Evolutionary conservation across 345 rosid genomes (phyloP).

Genomic region (Linum tenue): DNA sequence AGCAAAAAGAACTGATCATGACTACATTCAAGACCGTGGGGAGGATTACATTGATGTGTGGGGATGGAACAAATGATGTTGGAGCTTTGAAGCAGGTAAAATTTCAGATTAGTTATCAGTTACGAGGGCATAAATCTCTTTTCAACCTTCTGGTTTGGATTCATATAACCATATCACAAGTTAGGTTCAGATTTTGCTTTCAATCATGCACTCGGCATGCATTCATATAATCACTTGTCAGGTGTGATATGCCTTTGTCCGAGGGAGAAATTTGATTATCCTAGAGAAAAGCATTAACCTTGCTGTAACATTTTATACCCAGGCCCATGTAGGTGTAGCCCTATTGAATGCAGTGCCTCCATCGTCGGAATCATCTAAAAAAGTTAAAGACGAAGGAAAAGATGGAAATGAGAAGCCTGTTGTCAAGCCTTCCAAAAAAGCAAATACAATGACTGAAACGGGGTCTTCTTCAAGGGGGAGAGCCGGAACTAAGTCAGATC

Average conservation of each 20-base stretch:
- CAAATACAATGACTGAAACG: slow-evolving; percentile 39
- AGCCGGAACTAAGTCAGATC: slow-evolving; percentile 32
- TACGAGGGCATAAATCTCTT: background rate
- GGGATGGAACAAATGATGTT: slow-evolving; percentile 98
- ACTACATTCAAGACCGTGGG: slow-evolving; percentile 88
- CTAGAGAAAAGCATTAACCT: background rate
- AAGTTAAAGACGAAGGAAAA: background rate
- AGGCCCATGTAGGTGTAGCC: slow-evolving; percentile 99
- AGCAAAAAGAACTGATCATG: slow-evolving; percentile 91
- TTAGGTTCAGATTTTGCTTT: no score
- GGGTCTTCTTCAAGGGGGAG: slow-evolving; percentile 49
- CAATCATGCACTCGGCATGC: background rate
- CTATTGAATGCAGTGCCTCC: slow-evolving; percentile 72
- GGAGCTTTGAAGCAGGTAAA: slow-evolving; percentile 97
- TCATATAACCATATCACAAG: background rate
- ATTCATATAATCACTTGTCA: background rate
- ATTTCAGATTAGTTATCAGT: no score
- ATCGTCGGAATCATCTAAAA: slow-evolving; percentile 45
- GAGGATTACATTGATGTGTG: slow-evolving; percentile 92
- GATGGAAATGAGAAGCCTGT: slow-evolving; percentile 42
- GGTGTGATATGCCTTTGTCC: background rate
- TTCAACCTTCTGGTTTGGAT: background rate
- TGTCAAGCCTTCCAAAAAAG: slow-evolving; percentile 48
- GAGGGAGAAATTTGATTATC: background rate
- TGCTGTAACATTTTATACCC: slow-evolving; percentile 4